Evolutionary conservation across 768 basidiomycete species (phyloP), one percentile per base, ranked within the genome.

Genomic region (Boletus pseudo-olivaceus): DNA sequence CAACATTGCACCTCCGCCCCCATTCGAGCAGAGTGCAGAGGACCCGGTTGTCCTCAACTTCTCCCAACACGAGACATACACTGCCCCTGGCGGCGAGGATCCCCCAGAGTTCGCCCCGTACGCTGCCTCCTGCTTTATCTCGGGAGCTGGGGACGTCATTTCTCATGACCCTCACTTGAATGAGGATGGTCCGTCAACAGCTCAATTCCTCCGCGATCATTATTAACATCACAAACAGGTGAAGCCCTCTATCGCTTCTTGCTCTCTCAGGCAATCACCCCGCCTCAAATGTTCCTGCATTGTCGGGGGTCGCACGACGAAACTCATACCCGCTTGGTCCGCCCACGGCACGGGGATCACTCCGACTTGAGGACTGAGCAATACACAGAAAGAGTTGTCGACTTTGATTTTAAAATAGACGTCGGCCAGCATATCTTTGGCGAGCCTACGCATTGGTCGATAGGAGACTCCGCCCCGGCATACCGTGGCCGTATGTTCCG

Each of bases 161-260:
- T 87, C 87, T 14, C 88, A 90, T 65, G 89, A 90, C 60, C 72
- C 66, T 6, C 85, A 87, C 63, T 67, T 88, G 43, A 88, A 88
- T 53, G 69, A 78, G 46, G 86, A 88, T 59, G 85, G 85, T 75
- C 50, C 32, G 73, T 64, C 50, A 19, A 32, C 33, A 30, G 15
- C 5, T 48, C 39, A 0, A 11, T 41, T 27, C 45, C 37, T 27
- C 30, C 7, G 1, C 47, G 0, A 33, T 41, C 23, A 23, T 54
- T 14, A 41, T 47, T 63, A 41, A 60, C 53, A 34, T 35, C 19
- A 7, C 49, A 53, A 53, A 11, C 50, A 86, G 85, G 86, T 42
- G 85, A 87, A 62, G 83, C 84, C 0, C 76, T 90, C 23, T 89
- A 87, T 66, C 81, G 87, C 53, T 92, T 89, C 68, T 72, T 92